phyloP scores from a whole-genome alignment of 2,329 filamentous ascomycete genomes.

The Fusarium sp. region DNA sequence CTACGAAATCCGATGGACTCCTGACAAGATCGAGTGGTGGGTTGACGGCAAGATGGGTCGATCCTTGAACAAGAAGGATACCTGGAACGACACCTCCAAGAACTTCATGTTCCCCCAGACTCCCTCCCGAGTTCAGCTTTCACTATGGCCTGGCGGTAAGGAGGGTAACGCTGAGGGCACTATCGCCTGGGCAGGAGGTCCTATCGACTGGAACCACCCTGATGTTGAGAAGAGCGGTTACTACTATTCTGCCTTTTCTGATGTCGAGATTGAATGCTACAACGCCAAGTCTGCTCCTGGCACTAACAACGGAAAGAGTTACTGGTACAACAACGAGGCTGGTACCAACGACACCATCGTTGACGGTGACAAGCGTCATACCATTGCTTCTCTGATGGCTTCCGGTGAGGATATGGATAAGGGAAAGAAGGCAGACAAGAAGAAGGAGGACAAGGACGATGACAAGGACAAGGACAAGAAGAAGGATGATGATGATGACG shows the following conservation, averaged over 20 bases:
- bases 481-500: slow-evolving; percentile 23
- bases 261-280: slow-evolving; percentile 89
- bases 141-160: slow-evolving; percentile 93
- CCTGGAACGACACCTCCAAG: slow-evolving; percentile 86
- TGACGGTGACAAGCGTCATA: slow-evolving; percentile 78
- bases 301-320: slow-evolving; percentile 74
- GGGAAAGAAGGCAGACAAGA: slow-evolving; percentile 49
- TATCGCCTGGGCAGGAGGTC: slow-evolving; percentile 88
- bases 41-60: slow-evolving; percentile 85
- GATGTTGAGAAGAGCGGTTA: slow-evolving; percentile 86
- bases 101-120: slow-evolving; percentile 92
- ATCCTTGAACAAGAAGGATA: slow-evolving; percentile 78
- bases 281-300: slow-evolving; percentile 71
- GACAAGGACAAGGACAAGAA: slow-evolving; percentile 18
- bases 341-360: slow-evolving; percentile 82
- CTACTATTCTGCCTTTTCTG: slow-evolving; percentile 84
- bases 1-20: slow-evolving; percentile 94
- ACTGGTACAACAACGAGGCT: slow-evolving; percentile 74
- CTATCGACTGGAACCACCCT: slow-evolving; percentile 82
- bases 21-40: slow-evolving; percentile 86
- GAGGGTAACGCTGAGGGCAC: slow-evolving; percentile 84
- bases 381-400: slow-evolving; percentile 82
- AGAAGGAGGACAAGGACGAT: slow-evolving; percentile 31
- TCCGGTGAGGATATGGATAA: slow-evolving; percentile 79
- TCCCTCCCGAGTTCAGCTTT: slow-evolving; percentile 89